Evolutionary conservation across 768 basidiomycete species (phyloP).

Genomic region (Termitomyces sp.): DNA sequence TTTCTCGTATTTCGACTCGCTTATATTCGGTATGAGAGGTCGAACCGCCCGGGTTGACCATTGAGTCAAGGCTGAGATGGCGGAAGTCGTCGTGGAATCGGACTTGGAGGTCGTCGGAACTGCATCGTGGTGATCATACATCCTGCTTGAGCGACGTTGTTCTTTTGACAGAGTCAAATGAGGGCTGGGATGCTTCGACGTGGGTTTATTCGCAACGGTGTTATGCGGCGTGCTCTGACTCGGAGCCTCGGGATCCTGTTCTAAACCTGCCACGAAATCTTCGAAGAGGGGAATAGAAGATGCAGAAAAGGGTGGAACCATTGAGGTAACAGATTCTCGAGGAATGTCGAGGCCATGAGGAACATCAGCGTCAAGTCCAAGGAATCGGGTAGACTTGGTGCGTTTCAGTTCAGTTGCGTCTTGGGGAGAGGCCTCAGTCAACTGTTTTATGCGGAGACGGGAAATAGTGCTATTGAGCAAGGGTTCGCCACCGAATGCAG

Average conservation of each 20-base stretch:
- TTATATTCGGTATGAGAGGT: constrained; percentile 48
- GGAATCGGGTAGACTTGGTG: constrained; percentile 36
- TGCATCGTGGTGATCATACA: constrained; percentile 35
- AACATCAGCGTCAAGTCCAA: constrained; percentile 45
- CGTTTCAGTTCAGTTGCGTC: constrained; percentile 21
- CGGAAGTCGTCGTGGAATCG: constrained; percentile 19
- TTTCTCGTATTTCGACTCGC: constrained; percentile 21
- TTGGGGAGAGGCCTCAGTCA: constrained; percentile 24
- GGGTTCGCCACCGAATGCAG: constrained; percentile 38
- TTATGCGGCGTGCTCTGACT: constrained; percentile 68
- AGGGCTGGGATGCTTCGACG: constrained; percentile 25
- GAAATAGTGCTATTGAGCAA: constrained; percentile 23
- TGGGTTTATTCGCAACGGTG: constrained; percentile 29
- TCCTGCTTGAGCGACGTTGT: constrained; percentile 51
- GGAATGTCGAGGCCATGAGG: constrained; percentile 43
- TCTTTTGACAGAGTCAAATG: constrained; percentile 29
- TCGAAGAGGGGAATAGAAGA: constrained; percentile 63
- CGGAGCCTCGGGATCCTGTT: constrained; percentile 46
- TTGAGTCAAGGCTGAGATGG: constrained; percentile 34
- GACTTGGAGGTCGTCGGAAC: constrained; percentile 17
- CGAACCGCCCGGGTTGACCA: constrained; percentile 47
- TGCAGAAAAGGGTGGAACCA: constrained; percentile 40
- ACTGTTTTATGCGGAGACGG: constrained; percentile 31
- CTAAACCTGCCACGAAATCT: constrained; percentile 36
- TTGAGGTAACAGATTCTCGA: constrained; percentile 42